Percentiles rank a stretch among this genome's conserved stretches.
Evolutionary conservation across 768 basidiomycete genomes (phyloP).

Genomic region (Podaxis rugospora): DNA sequence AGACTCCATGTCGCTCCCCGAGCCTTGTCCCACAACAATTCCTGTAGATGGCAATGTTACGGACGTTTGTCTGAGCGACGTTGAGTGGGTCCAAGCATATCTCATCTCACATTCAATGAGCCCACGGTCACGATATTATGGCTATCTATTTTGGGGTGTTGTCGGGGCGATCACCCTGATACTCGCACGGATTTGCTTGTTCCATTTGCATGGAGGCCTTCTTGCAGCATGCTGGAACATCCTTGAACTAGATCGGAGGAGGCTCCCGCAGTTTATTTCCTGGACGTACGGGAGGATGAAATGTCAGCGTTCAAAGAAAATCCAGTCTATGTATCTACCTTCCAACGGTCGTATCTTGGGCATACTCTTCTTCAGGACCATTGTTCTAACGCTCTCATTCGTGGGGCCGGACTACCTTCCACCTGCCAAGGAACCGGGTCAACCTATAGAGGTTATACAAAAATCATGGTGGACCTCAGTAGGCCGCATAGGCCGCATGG

Average conservation of each 20-base stretch:
- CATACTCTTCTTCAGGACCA: slow-evolving; percentile 37
- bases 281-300: slow-evolving; percentile 21
- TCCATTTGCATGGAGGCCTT: not conserved
- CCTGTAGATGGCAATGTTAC: not conserved
- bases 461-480: slow-evolving; percentile 68
- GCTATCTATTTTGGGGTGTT: slow-evolving; percentile 8
- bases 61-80: not conserved
- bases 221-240: not conserved
- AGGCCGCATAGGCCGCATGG: slow-evolving; percentile 60
- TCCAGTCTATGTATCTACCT: slow-evolving; percentile 45
- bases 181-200: not conserved
- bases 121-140: slow-evolving; percentile 8
- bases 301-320: slow-evolving; percentile 17
- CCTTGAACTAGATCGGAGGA: slow-evolving; percentile 52
- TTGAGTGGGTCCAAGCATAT: not conserved
- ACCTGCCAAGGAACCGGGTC: slow-evolving; percentile 34
- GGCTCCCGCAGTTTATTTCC: slow-evolving; percentile 49
- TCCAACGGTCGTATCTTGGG: slow-evolving; percentile 61
- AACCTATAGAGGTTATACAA: slow-evolving; percentile 45
- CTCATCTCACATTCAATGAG: not conserved
- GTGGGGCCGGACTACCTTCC: slow-evolving; percentile 53
- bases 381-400: slow-evolving; percentile 47
- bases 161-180: not conserved
- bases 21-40: not conserved
- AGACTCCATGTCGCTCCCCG: not conserved